A percentile compares a stretch with the other conserved stretches of the same genome.
Conservation (phyloP, 2,329 filamentous ascomycete genomes). For the Exophiala xenobiotica region DNA sequence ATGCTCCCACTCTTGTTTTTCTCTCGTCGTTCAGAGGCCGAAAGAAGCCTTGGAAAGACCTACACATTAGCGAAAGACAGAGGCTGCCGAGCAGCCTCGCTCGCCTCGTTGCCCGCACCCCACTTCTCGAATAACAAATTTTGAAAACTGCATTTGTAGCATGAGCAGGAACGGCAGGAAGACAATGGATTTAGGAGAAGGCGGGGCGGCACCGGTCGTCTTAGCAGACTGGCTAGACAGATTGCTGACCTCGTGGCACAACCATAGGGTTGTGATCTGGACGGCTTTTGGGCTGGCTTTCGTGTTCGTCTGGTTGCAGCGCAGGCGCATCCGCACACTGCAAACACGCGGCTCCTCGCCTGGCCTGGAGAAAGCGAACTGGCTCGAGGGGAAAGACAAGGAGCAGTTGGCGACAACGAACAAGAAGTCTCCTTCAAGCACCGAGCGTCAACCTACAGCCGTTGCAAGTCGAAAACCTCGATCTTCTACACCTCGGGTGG, state of each 20-base stretch:
- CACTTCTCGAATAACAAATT: not conserved
- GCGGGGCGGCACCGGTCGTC: slow-evolving; percentile 22
- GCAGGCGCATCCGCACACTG: slow-evolving; percentile 8
- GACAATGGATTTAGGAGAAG: slow-evolving; percentile 28
- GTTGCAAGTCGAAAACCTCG: slow-evolving; percentile 18
- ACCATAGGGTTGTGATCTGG: slow-evolving; percentile 20
- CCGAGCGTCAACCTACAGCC: not conserved
- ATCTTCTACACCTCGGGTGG: slow-evolving; percentile 21
- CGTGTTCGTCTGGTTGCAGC: slow-evolving; percentile 15
- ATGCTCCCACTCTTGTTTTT: too few relatives aligned
- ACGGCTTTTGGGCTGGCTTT: slow-evolving; percentile 9
- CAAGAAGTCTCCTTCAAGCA: not conserved
- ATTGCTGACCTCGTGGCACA: slow-evolving; percentile 26
- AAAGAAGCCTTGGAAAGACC: not conserved
- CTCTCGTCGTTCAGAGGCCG: too few relatives aligned
- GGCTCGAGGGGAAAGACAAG: slow-evolving; percentile 7
- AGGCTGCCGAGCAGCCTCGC: not conserved
- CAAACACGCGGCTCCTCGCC: slow-evolving; percentile 16
- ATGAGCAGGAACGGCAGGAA: not conserved
- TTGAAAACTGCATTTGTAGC: not conserved
- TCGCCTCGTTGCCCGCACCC: not conserved
- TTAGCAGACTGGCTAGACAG: slow-evolving; percentile 29
- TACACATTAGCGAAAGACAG: too few relatives aligned
- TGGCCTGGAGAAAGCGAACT: slow-evolving; percentile 20
- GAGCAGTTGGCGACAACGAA: not conserved